Evolutionary conservation across 192 early-diverging fungal species (phyloP).

Genomic region (Geosiphon pyriformis): DNA sequence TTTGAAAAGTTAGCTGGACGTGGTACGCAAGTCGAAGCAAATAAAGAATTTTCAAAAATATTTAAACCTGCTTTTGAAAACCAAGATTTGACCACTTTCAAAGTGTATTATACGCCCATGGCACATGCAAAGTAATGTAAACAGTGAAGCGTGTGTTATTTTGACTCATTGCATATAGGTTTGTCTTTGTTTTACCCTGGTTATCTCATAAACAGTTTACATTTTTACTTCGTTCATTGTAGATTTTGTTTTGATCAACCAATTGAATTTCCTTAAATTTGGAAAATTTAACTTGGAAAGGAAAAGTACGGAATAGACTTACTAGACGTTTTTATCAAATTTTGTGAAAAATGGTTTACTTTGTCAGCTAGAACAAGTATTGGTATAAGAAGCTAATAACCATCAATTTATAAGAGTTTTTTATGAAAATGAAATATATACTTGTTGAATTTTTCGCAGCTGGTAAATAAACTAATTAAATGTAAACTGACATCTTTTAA

Average conservation of each 20-base stretch:
- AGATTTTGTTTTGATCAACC: background rate
- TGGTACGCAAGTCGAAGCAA: background rate
- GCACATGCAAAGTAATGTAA: slow-evolving; percentile 1
- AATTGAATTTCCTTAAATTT: slow-evolving; percentile 15
- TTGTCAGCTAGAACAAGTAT: too few relatives aligned
- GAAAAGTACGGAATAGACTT: background rate
- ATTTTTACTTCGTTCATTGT: too few relatives aligned
- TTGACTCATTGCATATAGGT: background rate
- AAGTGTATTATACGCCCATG: slow-evolving; percentile 7
- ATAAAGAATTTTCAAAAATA: background rate
- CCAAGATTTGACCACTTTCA: background rate
- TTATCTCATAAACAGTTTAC: too few relatives aligned
- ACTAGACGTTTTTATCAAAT: slow-evolving; percentile 1
- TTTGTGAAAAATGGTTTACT: too few relatives aligned
- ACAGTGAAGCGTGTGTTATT: background rate
- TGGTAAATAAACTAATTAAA: too few relatives aligned
- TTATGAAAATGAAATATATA: too few relatives aligned
- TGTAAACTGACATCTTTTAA: too few relatives aligned
- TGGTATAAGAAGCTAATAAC: too few relatives aligned
- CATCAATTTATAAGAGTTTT: too few relatives aligned
- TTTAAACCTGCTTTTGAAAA: background rate
- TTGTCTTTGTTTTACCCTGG: too few relatives aligned
- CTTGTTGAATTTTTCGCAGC: too few relatives aligned
- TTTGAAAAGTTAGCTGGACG: slow-evolving; percentile 1
- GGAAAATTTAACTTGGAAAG: slow-evolving; percentile 7